phyloP scores from a whole-genome alignment of 345 rosid genomes.

The Sapria himalayana region DNA sequence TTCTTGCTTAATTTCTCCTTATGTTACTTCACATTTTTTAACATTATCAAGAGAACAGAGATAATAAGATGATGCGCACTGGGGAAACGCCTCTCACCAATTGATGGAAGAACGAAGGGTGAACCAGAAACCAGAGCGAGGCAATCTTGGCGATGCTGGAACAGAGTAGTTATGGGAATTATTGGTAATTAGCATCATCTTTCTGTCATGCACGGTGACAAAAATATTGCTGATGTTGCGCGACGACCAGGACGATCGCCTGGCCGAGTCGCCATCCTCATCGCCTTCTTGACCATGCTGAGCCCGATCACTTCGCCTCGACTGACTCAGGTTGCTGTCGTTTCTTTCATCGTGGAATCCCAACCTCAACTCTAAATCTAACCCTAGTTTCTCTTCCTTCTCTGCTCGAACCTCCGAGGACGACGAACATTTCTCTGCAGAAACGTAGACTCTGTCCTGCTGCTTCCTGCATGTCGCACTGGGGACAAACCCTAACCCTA shows the following conservation, averaged over 20 bases:
- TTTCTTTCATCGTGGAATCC: constrained; percentile 2
- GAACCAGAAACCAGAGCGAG: constrained; percentile 22
- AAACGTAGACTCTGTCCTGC: background rate
- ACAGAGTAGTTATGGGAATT: constrained; percentile 9
- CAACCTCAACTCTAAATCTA: constrained; percentile 5
- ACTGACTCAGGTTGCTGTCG: background rate
- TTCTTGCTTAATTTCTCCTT: too few relatives aligned
- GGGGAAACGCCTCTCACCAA: constrained; percentile 10
- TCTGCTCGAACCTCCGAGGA: background rate
- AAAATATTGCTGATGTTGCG: constrained; percentile 3
- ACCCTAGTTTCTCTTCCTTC: constrained; percentile 6
- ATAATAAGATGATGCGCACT: too few relatives aligned
- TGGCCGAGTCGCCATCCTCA: constrained; percentile 4
- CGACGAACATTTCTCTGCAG: background rate
- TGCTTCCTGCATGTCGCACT: constrained; percentile 6
- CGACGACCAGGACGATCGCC: constrained; percentile 6
- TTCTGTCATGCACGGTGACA: constrained; percentile 6
- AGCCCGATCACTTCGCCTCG: constrained; percentile 1
- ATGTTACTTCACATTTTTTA: too few relatives aligned
- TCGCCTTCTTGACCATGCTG: constrained; percentile 2
- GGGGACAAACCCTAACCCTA: constrained; percentile 17
- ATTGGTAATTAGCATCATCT: constrained; percentile 7
- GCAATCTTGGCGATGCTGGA: constrained; percentile 4
- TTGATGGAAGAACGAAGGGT: constrained; percentile 14
- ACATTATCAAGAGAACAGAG: background rate